A percentile compares a stretch with the other conserved stretches of the same genome.
Evolutionary conservation across 768 basidiomycete species (phyloP).

Genomic region (Tylopilus vinaceipallidus): DNA sequence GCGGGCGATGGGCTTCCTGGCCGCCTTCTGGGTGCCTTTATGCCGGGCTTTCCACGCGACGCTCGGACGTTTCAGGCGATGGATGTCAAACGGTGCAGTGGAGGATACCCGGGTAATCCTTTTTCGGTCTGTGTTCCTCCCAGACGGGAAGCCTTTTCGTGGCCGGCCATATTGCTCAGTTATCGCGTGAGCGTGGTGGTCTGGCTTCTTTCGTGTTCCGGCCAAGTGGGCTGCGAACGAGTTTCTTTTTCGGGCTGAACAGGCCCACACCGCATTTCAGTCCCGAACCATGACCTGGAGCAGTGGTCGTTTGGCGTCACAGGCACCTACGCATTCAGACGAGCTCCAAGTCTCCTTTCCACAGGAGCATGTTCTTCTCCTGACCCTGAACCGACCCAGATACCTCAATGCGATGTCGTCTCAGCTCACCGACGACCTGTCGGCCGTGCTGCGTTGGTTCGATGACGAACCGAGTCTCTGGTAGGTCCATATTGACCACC

Average conservation of each 20-base stretch:
- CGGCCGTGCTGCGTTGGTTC: slow-evolving; percentile 64
- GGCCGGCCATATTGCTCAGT: too few species aligned
- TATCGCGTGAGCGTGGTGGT: too few species aligned
- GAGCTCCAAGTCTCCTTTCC: slow-evolving; percentile 43
- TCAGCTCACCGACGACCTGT: slow-evolving; percentile 52
- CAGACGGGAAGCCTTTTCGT: too few species aligned
- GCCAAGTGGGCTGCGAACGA: slow-evolving; percentile 12
- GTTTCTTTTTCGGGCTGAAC: slow-evolving; percentile 7
- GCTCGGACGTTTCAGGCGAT: slow-evolving; percentile 23
- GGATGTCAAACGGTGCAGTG: background rate
- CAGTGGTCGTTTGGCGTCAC: background rate
- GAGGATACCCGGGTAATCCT: slow-evolving; percentile 13
- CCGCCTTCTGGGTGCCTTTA: background rate
- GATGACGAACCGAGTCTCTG: slow-evolving; percentile 70
- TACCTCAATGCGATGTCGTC: slow-evolving; percentile 74
- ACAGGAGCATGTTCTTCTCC: slow-evolving; percentile 47
- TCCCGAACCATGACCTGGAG: background rate
- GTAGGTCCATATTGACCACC: slow-evolving; percentile 36
- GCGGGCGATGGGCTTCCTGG: background rate
- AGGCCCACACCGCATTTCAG: background rate
- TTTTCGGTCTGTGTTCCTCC: slow-evolving; percentile 6
- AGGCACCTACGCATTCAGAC: slow-evolving; percentile 32
- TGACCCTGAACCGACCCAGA: slow-evolving; percentile 67
- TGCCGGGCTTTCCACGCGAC: slow-evolving; percentile 16
- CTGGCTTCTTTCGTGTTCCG: too few species aligned